Conservation (phyloP, 176 grass and related monocot species). For the Avena atlantica region DNA sequence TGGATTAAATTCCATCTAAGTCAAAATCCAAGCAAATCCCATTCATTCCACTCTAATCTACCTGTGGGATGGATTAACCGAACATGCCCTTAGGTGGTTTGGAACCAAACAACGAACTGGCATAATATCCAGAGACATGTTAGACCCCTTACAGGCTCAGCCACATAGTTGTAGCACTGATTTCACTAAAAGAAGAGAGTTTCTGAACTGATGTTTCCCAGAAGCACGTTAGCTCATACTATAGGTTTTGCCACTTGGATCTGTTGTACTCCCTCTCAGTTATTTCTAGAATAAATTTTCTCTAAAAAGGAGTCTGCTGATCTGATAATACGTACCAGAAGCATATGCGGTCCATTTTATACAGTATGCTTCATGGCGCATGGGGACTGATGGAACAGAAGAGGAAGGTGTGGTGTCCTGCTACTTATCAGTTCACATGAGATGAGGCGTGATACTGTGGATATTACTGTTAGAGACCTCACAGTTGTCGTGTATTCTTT, state of each 20-base stretch:
- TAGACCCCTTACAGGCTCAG: background rate
- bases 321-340: background rate
- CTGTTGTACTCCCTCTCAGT: no score
- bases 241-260: background rate
- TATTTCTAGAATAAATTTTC: background rate
- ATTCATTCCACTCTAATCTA: no score
- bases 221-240: background rate
- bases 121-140: background rate
- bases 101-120: no score
- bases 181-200: background rate
- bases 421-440: background rate
- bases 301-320: background rate
- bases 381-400: background rate
- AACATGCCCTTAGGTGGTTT: no score
- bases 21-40: no score
- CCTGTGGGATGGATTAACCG: no score
- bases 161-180: background rate
- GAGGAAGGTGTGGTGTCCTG: background rate
- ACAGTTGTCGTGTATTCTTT: background rate
- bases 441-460: background rate
- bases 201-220: background rate
- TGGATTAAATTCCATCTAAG: no score
- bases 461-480: background rate
- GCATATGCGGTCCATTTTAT: no score
- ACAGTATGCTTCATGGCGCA: background rate